A percentile compares a stretch with the other conserved stretches of the same genome.
These are phyloP conservation scores for Acacia confusa DNA, from an alignment of 306 rosid species.

Conservation along the genomic window DNA sequence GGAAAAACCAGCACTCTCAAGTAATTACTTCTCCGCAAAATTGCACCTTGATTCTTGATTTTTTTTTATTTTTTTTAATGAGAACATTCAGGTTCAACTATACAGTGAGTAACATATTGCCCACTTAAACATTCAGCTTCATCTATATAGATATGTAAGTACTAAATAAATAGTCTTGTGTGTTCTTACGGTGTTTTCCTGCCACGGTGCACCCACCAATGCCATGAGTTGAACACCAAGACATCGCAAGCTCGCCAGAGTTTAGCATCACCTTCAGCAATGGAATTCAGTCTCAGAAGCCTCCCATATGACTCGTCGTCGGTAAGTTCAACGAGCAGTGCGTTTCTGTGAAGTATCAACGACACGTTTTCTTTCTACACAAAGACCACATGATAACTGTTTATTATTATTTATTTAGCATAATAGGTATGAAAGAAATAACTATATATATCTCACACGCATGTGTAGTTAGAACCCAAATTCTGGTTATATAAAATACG, in stretches of 20 bases:
- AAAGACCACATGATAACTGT: neutral
- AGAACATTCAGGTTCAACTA: neutral
- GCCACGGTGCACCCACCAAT: slow-evolving; percentile 38
- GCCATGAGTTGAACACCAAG: slow-evolving; percentile 47
- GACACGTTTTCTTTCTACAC: slow-evolving; percentile 26
- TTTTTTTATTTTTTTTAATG: neutral
- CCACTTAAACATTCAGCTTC: too few species aligned
- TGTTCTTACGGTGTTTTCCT: slow-evolving; percentile 31
- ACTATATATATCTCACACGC: too few species aligned
- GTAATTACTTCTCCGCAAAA: too few species aligned
- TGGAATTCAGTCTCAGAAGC: slow-evolving; percentile 33
- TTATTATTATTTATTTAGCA: neutral
- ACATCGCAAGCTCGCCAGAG: slow-evolving; percentile 28
- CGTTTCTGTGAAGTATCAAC: slow-evolving; percentile 25
- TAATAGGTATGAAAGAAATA: neutral
- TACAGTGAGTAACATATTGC: too few species aligned
- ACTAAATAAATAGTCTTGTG: neutral
- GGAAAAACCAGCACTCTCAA: too few species aligned
- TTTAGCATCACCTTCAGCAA: slow-evolving; percentile 1
- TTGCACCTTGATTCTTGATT: too few species aligned
- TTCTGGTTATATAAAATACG: too few species aligned
- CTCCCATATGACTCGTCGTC: neutral
- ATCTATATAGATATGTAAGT: neutral
- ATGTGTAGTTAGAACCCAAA: too few species aligned
- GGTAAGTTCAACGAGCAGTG: slow-evolving; percentile 22